phyloP scores from a whole-genome alignment of 352 stramenopile genomes.

The Phytophthora pinifolia region DNA sequence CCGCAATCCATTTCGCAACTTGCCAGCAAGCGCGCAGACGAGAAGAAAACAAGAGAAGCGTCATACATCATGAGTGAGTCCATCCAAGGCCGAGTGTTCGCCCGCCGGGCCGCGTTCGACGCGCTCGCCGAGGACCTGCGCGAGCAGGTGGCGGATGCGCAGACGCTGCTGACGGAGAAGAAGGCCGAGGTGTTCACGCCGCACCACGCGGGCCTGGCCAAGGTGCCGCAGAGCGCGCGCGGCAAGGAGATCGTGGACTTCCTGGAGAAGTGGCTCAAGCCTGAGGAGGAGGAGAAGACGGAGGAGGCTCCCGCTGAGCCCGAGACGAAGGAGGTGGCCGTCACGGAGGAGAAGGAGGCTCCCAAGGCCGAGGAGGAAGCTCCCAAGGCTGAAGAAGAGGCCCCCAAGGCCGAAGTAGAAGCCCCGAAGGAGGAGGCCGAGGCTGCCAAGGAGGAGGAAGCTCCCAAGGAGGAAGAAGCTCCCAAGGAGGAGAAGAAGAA shows the following conservation, averaged over 20 bases:
- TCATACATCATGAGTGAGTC: conserved; percentile 23
- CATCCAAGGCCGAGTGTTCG: conserved; percentile 38
- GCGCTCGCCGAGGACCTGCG: conserved; percentile 31
- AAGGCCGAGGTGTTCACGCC: conserved; percentile 41
- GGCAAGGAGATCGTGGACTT: conserved; percentile 50
- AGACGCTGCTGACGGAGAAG: conserved; percentile 42
- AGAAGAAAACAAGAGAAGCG: conserved; percentile 12
- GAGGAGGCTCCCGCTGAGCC: conserved; percentile 12
- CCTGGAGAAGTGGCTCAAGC: conserved; percentile 44
- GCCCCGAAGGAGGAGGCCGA: conserved; percentile 6
- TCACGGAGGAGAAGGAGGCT: conserved; percentile 8
- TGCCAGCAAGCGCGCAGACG: conserved; percentile 18
- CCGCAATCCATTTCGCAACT: conserved; percentile 45
- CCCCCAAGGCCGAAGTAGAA: conserved; percentile 14
- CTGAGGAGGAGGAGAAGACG: conserved; percentile 22
- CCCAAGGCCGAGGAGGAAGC: conserved; percentile 19
- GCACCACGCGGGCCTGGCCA: conserved; percentile 42
- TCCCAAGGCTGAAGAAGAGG: conserved; percentile 14
- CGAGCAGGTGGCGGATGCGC: conserved; percentile 27
- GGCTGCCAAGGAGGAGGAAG: conserved; percentile 23
- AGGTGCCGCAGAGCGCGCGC: conserved; percentile 42
- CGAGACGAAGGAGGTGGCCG: conserved; percentile 19
- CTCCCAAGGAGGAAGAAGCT: conserved; percentile 16
- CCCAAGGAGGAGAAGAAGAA: conserved; percentile 17
- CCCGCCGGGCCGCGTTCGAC: conserved; percentile 23